These are phyloP conservation scores for Pseudoneurospora amorphoporcata DNA, from an alignment of 495 filamentous ascomycete species.

Conservation along the genomic window DNA sequence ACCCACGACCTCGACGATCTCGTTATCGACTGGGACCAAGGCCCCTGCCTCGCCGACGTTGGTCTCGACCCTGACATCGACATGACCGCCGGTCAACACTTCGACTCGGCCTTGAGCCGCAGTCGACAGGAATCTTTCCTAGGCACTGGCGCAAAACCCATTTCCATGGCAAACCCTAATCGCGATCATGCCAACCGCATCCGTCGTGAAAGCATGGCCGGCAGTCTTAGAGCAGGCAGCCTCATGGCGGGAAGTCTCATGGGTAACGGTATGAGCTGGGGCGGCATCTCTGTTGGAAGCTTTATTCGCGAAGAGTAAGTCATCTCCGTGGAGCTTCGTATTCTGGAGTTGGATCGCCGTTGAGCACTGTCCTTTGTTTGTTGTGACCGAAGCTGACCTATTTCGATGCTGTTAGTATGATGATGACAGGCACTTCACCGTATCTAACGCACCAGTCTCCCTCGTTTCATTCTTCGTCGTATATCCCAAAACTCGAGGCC, in stretches of 20 bases:
- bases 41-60: slow-evolving; percentile 6
- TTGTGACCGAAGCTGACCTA: slow-evolving; percentile 12
- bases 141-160: slow-evolving; percentile 72
- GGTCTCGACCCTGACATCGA: slow-evolving; percentile 38
- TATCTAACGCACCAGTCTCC: slow-evolving; percentile 76
- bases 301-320: slow-evolving; percentile 98
- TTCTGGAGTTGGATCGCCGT: neutral
- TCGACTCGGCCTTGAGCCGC: slow-evolving; percentile 43
- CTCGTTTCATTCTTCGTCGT: slow-evolving; percentile 94
- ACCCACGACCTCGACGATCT: slow-evolving; percentile 17
- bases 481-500: slow-evolving; percentile 93
- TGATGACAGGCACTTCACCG: slow-evolving; percentile 93
- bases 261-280: slow-evolving; percentile 94
- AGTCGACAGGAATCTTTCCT: slow-evolving; percentile 66
- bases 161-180: slow-evolving; percentile 68
- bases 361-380: slow-evolving; percentile 4
- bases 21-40: slow-evolving; percentile 24
- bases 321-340: neutral
- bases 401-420: slow-evolving; percentile 51
- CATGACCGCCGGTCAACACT: slow-evolving; percentile 52
- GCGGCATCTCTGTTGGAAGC: slow-evolving; percentile 88
- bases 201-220: slow-evolving; percentile 74
- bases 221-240: slow-evolving; percentile 40
- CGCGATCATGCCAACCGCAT: slow-evolving; percentile 52
- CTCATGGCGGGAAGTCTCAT: slow-evolving; percentile 24